A percentile compares a stretch with the other conserved stretches of the same genome.
Conservation (phyloP, 176 grass and related monocot species). For the Carex cristatella region DNA sequence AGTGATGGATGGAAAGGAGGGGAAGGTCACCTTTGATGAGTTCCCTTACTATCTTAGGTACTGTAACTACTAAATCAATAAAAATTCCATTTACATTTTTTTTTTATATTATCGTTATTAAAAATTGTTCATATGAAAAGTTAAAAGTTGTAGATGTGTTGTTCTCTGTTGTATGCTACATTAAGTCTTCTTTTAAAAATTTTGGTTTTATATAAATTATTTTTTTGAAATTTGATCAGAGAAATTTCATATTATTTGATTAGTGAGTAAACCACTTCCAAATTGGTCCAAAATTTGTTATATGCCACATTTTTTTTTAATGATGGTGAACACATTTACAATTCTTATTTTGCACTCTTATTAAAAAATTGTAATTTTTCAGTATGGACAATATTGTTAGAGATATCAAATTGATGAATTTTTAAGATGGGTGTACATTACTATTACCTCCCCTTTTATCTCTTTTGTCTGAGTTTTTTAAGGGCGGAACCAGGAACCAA, state of each 20-base stretch:
- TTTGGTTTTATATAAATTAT: background rate
- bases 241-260: background rate
- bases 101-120: background rate
- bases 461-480: background rate
- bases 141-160: background rate
- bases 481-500: no score
- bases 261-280: background rate
- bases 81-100: background rate
- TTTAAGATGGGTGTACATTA: background rate
- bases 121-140: background rate
- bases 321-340: background rate
- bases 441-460: background rate
- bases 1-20: constrained; percentile 38
- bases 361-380: background rate
- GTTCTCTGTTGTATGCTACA: background rate
- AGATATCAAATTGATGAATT: background rate
- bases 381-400: background rate
- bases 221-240: background rate
- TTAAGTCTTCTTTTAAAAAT: background rate
- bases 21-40: constrained; percentile 84
- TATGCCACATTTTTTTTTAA: background rate
- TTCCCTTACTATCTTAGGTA: constrained; percentile 92
- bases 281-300: background rate
- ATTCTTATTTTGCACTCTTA: background rate
- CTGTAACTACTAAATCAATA: background rate